A percentile compares a stretch with the other conserved stretches of the same genome.
Evolutionary conservation across 495 filamentous ascomycete genomes (phyloP).

Genomic region (Penicillium malachiteum): DNA sequence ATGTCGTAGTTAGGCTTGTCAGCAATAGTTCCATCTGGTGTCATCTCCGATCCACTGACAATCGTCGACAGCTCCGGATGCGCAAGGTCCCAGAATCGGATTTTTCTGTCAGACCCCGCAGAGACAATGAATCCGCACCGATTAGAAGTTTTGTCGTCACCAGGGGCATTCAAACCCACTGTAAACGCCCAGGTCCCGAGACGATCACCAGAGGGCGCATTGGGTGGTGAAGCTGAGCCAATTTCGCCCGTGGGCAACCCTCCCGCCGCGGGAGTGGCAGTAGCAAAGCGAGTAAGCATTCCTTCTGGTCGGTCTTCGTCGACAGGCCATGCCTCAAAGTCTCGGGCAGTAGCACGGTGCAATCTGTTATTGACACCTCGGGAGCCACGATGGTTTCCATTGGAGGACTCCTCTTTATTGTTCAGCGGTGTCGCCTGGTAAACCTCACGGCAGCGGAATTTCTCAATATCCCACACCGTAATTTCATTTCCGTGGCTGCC

Average conservation of each 20-base stretch:
- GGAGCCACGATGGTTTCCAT: slow-evolving; percentile 19
- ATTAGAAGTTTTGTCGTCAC: slow-evolving; percentile 41
- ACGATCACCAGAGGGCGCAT: slow-evolving; percentile 47
- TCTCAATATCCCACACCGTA: slow-evolving; percentile 94
- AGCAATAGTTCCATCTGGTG: slow-evolving; percentile 50
- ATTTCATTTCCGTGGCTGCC: slow-evolving; percentile 85
- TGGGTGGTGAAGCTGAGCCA: slow-evolving; percentile 31
- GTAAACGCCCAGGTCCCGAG: slow-evolving; percentile 55
- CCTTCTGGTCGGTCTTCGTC: slow-evolving; percentile 87
- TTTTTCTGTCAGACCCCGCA: slow-evolving; percentile 83
- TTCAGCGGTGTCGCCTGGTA: slow-evolving; percentile 60
- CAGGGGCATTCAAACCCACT: slow-evolving; percentile 50
- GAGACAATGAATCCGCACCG: slow-evolving; percentile 72
- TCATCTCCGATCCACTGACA: slow-evolving; percentile 72
- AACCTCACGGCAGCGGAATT: slow-evolving; percentile 82
- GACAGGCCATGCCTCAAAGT: slow-evolving; percentile 84
- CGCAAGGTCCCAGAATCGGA: slow-evolving; percentile 88
- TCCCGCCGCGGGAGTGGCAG: slow-evolving; percentile 38
- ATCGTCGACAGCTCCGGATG: slow-evolving; percentile 71
- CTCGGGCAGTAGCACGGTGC: slow-evolving; percentile 55
- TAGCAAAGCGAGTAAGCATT: slow-evolving; percentile 86
- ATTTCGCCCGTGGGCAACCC: slow-evolving; percentile 48
- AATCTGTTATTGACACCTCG: slow-evolving; percentile 40
- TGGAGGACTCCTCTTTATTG: slow-evolving; percentile 14
- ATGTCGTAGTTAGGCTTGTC: slow-evolving; percentile 68